Evolutionary conservation across 2,329 filamentous ascomycete species (phyloP), one percentile per base, ranked within the genome.

Genomic region (Stagonosporopsis vannaccii): DNA sequence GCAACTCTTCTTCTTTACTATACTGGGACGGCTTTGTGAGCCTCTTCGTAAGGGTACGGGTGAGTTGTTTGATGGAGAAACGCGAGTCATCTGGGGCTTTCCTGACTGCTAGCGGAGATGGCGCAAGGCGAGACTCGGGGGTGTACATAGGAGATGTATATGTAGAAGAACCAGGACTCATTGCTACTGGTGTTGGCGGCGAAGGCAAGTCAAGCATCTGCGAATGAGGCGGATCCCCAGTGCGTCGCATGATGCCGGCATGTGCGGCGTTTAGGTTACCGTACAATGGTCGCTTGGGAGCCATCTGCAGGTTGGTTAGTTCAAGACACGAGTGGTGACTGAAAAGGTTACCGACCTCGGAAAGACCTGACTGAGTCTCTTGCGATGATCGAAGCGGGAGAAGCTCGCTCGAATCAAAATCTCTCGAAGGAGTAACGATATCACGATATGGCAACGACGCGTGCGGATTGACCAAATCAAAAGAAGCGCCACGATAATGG

Each of bases 381-480:
- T 68, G 68, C 13, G 68, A 65, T 6, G 67, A 64, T 20, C 47
- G 57, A 35, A 70, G 43, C 19, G 66, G 58, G 37, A 75, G 54
- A 50, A 71, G 69, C 7, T 76, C 74, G 48, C 63, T 68, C 9
- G 67, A 71, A 19, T 74, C 73, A n/a, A 71, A 50, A 22, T 76
- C 75, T 44, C 65, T 61, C 15, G 72, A 73, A 4, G 75, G 74
- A 17, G 74, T 75, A 22, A 73, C 73, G 44, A 77, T 72, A 23
- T 76, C 65, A 47, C 73, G 72, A 36, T 73, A 56, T 9, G 68
- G 53, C 15, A 77, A 60, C 2, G 75, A 77, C 33, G 71, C 66
- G 63, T 73, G 74, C 3, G 75, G 75, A 42, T 77, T 77, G 19
- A 77, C 68, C 12, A 77, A 51, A 51, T 77, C 74, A 47, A 77